Evolutionary conservation across 2,329 filamentous ascomycete genomes (phyloP).

Genomic region (Sclerotinia sclerotiorum): DNA sequence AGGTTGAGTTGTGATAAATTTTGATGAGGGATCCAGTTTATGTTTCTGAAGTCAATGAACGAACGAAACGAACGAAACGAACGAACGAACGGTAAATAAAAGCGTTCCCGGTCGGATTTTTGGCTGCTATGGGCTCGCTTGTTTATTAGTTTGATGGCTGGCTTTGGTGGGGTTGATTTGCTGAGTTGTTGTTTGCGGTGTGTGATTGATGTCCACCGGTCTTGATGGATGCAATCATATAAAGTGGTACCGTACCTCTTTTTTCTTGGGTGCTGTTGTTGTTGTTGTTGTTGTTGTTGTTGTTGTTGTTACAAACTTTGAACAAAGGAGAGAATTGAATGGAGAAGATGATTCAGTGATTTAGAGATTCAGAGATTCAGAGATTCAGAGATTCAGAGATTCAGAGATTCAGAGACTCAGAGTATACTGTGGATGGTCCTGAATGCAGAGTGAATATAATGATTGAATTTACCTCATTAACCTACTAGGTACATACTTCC

Average conservation of each 20-base stretch:
- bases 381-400: no score
- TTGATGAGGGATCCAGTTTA: constrained; percentile 12
- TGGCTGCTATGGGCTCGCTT: constrained; percentile 14
- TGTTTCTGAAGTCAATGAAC: neutral
- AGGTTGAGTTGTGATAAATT: constrained; percentile 14
- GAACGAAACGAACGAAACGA: no score
- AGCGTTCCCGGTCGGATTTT: constrained; percentile 3
- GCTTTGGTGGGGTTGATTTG: constrained; percentile 20
- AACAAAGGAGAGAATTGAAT: neutral
- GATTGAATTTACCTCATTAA: neutral
- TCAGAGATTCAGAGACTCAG: neutral
- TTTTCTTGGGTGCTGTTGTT: neutral
- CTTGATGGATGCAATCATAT: constrained; percentile 15
- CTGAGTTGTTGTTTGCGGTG: constrained; percentile 25
- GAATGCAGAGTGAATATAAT: neutral
- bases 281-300: neutral
- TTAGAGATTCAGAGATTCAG: no score
- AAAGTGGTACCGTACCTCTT: neutral
- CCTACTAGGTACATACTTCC: no score
- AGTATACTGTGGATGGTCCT: neutral
- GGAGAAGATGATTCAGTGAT: neutral
- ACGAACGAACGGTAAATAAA: neutral
- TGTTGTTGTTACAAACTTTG: no score
- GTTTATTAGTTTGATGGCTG: constrained; percentile 19
- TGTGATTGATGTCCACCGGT: neutral